phyloP scores from a whole-genome alignment of 345 rosid genomes.

The Eutrema japonicum region DNA sequence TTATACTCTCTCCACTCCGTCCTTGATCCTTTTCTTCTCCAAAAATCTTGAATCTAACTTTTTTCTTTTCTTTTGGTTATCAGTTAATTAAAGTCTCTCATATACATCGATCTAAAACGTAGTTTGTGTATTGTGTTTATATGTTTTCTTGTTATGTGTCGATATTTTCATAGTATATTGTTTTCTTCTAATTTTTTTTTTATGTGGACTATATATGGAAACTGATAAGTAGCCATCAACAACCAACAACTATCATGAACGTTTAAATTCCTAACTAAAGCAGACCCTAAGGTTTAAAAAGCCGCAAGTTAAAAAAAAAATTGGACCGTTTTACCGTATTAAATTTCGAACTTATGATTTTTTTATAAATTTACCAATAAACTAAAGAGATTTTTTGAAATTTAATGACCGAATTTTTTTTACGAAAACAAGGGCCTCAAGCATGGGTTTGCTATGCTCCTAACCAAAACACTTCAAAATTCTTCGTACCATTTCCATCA shows the following conservation, averaged over 20 bases:
- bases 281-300: too few relatives aligned
- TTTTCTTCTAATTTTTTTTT: not conserved
- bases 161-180: not conserved
- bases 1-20: slow-evolving; percentile 53
- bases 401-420: too few relatives aligned
- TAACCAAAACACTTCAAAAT: not conserved
- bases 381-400: too few relatives aligned
- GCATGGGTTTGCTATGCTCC: too few relatives aligned
- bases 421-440: too few relatives aligned
- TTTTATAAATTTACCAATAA: too few relatives aligned
- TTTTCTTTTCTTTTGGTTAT: not conserved
- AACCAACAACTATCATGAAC: not conserved
- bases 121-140: slow-evolving; percentile 1
- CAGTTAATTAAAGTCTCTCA: not conserved
- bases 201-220: not conserved
- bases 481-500: not conserved
- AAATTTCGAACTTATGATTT: too few relatives aligned
- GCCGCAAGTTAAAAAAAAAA: too few relatives aligned
- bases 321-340: too few relatives aligned
- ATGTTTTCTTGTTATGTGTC: not conserved
- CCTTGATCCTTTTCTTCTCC: slow-evolving; percentile 61
- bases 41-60: slow-evolving; percentile 43
- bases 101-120: slow-evolving; percentile 3
- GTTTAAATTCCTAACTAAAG: not conserved
- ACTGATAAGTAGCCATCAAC: not conserved